A percentile compares a stretch with the other conserved stretches of the same genome.
Evolutionary conservation across 2,329 filamentous ascomycete species (phyloP).

Genomic region (Chaetomiaceae sp.): DNA sequence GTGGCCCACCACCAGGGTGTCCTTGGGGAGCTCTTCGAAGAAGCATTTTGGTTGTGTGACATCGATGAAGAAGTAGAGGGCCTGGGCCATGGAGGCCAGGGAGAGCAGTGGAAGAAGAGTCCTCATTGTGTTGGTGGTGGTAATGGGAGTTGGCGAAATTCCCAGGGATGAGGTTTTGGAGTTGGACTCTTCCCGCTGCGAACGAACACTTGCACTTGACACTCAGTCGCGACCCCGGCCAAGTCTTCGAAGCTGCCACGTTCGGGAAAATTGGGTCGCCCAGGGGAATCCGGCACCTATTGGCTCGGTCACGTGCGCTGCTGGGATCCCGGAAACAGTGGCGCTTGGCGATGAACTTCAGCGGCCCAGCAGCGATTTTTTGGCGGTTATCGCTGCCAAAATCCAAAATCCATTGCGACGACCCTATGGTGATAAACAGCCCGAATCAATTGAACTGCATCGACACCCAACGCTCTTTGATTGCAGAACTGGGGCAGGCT

Average conservation of each 20-base stretch:
- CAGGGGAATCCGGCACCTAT: conserved; percentile 15
- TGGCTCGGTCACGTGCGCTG: conserved; percentile 20
- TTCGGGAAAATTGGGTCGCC: conserved; percentile 37
- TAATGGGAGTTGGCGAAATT: neutral
- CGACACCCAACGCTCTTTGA: neutral
- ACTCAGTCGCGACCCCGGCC: conserved; percentile 20
- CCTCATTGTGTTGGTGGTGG: conserved; percentile 45
- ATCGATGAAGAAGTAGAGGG: conserved; percentile 95
- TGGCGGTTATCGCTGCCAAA: conserved; percentile 9
- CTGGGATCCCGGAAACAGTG: too few relatives aligned
- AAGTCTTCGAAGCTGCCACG: conserved; percentile 47
- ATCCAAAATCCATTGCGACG: neutral
- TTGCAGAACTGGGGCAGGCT: neutral
- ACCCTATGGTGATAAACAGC: conserved; percentile 6
- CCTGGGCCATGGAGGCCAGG: conserved; percentile 63
- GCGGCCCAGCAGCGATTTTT: neutral
- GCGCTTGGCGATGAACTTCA: too few relatives aligned
- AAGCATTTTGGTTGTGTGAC: conserved; percentile 86
- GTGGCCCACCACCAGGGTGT: conserved; percentile 91
- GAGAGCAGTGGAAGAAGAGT: conserved; percentile 61
- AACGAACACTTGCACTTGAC: neutral
- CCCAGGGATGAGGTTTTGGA: conserved; percentile 19
- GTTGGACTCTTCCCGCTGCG: neutral
- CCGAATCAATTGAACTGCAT: neutral
- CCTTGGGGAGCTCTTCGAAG: conserved; percentile 96